These are phyloP conservation scores for Pelargonium citronellum DNA, from an alignment of 441 rosid species.

Conservation along the genomic window DNA sequence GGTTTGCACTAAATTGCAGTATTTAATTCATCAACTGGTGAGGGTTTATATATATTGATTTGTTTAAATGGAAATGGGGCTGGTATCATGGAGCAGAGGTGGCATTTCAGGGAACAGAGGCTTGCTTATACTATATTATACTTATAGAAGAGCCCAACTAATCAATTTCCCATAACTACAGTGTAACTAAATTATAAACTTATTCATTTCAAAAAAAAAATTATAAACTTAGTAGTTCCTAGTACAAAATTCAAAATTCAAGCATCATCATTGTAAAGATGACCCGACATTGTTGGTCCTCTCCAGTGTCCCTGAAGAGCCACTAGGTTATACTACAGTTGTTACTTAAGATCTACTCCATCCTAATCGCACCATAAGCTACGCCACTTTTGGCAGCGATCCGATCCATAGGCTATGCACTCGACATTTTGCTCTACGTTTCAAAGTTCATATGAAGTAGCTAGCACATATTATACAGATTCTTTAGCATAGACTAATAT, in stretches of 20 bases:
- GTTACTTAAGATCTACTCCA: constrained; percentile 30
- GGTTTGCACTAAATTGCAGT: no score
- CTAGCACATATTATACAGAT: constrained; percentile 10
- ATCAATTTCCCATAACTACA: no score
- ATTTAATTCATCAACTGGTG: no score
- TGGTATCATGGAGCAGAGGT: no score
- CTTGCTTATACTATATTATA: no score
- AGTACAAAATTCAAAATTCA: constrained; percentile 4
- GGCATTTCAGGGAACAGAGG: no score
- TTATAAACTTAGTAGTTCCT: no score
- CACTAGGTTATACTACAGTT: constrained; percentile 39
- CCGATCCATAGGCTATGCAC: constrained; percentile 28
- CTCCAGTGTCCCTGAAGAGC: constrained; percentile 64
- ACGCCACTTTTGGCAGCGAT: constrained; percentile 36
- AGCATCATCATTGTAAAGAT: neutral
- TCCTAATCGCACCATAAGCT: constrained; percentile 39
- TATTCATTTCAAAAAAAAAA: no score
- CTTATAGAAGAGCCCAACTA: no score
- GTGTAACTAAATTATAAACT: no score
- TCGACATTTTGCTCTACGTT: constrained; percentile 34
- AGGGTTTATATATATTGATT: no score
- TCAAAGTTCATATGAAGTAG: constrained; percentile 37
- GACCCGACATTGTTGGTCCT: neutral
- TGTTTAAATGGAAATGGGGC: no score
- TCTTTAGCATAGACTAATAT: neutral